Percentiles rank a stretch among this genome's conserved stretches.
These are phyloP conservation scores for Colletotrichum sp. DNA, from an alignment of 2,329 filamentous ascomycete species.

Conservation along the genomic window DNA sequence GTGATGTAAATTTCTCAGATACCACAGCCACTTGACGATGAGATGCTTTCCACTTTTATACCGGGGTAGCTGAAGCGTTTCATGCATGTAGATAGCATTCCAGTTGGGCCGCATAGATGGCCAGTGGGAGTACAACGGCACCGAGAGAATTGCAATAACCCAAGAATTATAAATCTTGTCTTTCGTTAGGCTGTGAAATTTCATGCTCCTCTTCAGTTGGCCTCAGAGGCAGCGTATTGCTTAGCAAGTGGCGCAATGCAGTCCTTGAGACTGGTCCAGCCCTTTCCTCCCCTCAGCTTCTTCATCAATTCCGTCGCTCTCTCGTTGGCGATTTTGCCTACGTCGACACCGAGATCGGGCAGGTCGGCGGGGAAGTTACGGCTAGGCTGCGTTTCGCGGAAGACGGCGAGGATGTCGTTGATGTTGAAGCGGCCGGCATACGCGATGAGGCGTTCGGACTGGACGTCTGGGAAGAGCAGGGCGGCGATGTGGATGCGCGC, in stretches of 20 bases:
- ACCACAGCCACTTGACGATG: slow-evolving; percentile 15
- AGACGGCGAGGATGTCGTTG: neutral
- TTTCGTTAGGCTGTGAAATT: neutral
- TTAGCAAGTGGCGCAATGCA: neutral
- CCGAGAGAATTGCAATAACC: neutral
- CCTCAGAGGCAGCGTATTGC: neutral
- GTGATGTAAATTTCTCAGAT: slow-evolving; percentile 20
- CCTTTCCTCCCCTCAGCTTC: neutral
- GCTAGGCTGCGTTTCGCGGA: neutral
- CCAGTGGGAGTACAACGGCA: slow-evolving; percentile 1
- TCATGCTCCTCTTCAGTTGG: neutral
- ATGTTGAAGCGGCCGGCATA: slow-evolving; percentile 1
- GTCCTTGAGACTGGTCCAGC: neutral
- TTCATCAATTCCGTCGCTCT: neutral
- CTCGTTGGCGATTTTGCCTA: slow-evolving; percentile 1
- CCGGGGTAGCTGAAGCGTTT: neutral
- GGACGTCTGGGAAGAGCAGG: neutral
- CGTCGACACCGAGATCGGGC: neutral
- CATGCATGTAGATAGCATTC: slow-evolving; percentile 11
- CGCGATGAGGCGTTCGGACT: slow-evolving; percentile 1
- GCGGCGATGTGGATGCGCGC: slow-evolving; percentile 4
- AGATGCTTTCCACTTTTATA: slow-evolving; percentile 7
- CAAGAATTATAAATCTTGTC: neutral
- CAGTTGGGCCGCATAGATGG: neutral
- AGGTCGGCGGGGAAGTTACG: neutral